Evolutionary conservation across 768 basidiomycete species (phyloP).

Genomic region (Serpula lacrymans): DNA sequence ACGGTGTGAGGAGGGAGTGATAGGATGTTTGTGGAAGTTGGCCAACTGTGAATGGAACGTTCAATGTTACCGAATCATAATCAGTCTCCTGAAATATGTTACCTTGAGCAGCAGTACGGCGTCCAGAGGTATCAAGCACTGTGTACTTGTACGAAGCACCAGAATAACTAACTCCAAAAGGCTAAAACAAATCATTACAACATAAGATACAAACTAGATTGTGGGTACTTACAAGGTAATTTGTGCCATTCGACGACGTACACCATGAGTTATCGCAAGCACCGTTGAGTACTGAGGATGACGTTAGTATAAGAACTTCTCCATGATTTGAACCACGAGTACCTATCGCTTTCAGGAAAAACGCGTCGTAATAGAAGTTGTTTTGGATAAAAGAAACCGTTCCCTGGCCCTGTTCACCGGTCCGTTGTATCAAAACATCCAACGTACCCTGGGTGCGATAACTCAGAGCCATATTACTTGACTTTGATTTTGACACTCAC

Average conservation of each 20-base stretch:
- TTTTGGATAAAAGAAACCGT: conserved; percentile 85
- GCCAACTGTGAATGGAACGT: conserved; percentile 51
- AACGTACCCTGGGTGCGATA: conserved; percentile 63
- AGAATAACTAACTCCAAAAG: conserved; percentile 90
- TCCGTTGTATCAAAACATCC: conserved; percentile 89
- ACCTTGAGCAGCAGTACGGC: conserved; percentile 89
- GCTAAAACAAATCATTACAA: conserved; percentile 41
- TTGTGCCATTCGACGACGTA: conserved; percentile 53
- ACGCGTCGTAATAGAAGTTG: conserved; percentile 97
- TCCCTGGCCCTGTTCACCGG: conserved; percentile 61
- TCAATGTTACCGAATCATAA: too few relatives aligned
- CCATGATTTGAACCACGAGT: too few relatives aligned
- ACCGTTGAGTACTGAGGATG: conserved; percentile 75
- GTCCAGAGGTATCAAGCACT: conserved; percentile 86
- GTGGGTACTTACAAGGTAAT: conserved; percentile 73
- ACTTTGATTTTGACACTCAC: conserved; percentile 53
- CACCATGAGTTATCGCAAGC: conserved; percentile 87
- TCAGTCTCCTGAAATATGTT: too few relatives aligned
- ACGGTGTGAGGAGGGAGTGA: conserved; percentile 86
- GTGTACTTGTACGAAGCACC: conserved; percentile 98
- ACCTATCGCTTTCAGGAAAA: conserved; percentile 98
- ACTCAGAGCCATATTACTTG: background rate
- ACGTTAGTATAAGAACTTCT: conserved; percentile 4
- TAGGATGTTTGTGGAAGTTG: conserved; percentile 94
- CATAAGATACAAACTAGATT: background rate